These are phyloP conservation scores for Marchantia polymorpha DNA, from an alignment of 225 moss, liverwort and hornwort genomes.

Conservation along the genomic window DNA sequence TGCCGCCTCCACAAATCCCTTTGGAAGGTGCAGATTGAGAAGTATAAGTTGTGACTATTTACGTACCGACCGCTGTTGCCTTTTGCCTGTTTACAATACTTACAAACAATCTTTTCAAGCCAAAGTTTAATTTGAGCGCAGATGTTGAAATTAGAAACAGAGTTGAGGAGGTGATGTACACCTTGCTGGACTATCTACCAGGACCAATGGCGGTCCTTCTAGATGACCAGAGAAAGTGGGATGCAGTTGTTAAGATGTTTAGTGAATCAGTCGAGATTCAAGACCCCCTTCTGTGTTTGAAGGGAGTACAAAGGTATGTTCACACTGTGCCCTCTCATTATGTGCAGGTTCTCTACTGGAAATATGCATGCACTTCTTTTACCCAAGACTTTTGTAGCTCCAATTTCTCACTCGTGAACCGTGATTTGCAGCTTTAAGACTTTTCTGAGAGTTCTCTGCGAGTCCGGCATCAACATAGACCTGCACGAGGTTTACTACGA, in stretches of 20 bases:
- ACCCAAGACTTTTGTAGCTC: neutral
- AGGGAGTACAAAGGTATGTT: conserved; percentile 48
- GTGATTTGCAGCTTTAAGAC: conserved; percentile 42
- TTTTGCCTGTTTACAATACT: neutral
- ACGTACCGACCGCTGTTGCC: neutral
- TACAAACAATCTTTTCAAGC: no score
- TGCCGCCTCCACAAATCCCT: conserved; percentile 55
- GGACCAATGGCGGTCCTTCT: conserved; percentile 38
- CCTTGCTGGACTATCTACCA: conserved; percentile 51
- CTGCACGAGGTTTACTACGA: conserved; percentile 83
- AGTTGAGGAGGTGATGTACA: conserved; percentile 65
- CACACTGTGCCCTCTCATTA: neutral
- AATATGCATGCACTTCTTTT: neutral
- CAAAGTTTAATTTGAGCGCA: conserved; percentile 21
- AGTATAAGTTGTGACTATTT: neutral
- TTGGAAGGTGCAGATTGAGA: conserved; percentile 43
- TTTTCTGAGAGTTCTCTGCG: conserved; percentile 52
- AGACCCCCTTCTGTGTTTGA: conserved; percentile 58
- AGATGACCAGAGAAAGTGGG: conserved; percentile 43
- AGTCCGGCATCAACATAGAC: conserved; percentile 41
- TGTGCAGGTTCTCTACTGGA: neutral
- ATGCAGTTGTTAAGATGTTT: conserved; percentile 43
- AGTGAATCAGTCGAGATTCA: conserved; percentile 62
- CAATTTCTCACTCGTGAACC: neutral
- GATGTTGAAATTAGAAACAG: conserved; percentile 54